Conservation (phyloP, 2,329 filamentous ascomycete genomes). For the Alternaria arbusti region DNA sequence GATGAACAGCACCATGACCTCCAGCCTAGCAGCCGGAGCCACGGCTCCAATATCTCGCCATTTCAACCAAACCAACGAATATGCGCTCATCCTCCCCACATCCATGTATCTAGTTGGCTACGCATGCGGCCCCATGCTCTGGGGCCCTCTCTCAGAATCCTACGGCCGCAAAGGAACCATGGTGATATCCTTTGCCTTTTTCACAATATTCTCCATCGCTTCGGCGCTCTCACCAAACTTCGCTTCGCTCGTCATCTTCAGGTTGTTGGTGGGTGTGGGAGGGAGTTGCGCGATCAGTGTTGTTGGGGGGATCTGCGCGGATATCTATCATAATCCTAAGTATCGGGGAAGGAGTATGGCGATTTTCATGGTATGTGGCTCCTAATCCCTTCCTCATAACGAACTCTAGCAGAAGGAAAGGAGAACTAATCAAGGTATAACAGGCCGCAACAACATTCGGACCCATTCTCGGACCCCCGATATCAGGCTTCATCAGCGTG, state of each 20-base stretch:
- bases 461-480: constrained; percentile 69
- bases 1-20: constrained; percentile 72
- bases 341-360: constrained; percentile 39
- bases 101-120: constrained; percentile 60
- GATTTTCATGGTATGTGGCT: constrained; percentile 34
- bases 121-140: constrained; percentile 52
- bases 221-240: constrained; percentile 54
- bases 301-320: constrained; percentile 67
- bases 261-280: constrained; percentile 52
- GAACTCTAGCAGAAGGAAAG: not conserved
- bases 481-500: constrained; percentile 67
- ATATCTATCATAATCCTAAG: constrained; percentile 66
- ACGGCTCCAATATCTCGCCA: constrained; percentile 63
- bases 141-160: constrained; percentile 53
- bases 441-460: constrained; percentile 70
- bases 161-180: constrained; percentile 57
- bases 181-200: constrained; percentile 57
- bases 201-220: constrained; percentile 55
- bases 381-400: not conserved
- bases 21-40: constrained; percentile 67
- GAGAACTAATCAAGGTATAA: constrained; percentile 25
- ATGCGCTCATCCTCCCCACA: constrained; percentile 55
- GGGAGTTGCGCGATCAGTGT: constrained; percentile 63
- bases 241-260: constrained; percentile 52
- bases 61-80: constrained; percentile 61